Base-by-base conservation (phyloP, 306 rosid genomes). In the Casuarina cunninghamiana region DNA sequence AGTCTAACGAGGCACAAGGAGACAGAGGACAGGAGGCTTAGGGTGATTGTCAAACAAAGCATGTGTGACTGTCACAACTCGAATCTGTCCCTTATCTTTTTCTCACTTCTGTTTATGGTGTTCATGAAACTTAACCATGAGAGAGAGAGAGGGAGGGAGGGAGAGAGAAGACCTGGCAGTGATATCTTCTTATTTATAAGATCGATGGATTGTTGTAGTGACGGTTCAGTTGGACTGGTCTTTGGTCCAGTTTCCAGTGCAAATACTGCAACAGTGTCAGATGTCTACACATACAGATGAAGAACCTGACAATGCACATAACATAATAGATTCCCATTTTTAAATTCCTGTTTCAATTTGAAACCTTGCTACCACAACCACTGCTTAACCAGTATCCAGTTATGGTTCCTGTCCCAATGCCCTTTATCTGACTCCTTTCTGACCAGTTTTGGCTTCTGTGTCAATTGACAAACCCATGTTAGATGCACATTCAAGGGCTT, bases 171-270 rank as follows among this genome's bases (percentile, higher is more conserved):
- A 6, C 3, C 32, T 26, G 5, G 12, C 16, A 13, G 9, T 63
- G 13, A 15, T 21, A 11, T 63, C 17, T 5, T 21, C 26, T 1
- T 17, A 19, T 39, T 41, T 39, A 32, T 1, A 41, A 66, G 46
- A 41, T 41, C 35, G 9, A 66, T 41, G 42, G 19, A 66, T 17
- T 42, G 50, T 74, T 45, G 32, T 39, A 66, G 78, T 67, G 32
- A 26, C 32, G 32, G 60, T 63, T 13, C 55, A 55, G 73, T 78
- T 77, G 86, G 88, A 81, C 88, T 74, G 61, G 91, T 85, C 88
- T 76, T 83, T 3, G 89, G 78, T 82, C 54, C 85, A 87, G 85
- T 81, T 89, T 63, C 85, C 89, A 44, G 77, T 51, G 84, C 49
- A 61, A 67, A 76, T 55, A 65, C 70, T 82, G 81, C 79, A 87